phyloP scores from a whole-genome alignment of 371 early-diverging fungal species.

The Mortierella polycephala region DNA sequence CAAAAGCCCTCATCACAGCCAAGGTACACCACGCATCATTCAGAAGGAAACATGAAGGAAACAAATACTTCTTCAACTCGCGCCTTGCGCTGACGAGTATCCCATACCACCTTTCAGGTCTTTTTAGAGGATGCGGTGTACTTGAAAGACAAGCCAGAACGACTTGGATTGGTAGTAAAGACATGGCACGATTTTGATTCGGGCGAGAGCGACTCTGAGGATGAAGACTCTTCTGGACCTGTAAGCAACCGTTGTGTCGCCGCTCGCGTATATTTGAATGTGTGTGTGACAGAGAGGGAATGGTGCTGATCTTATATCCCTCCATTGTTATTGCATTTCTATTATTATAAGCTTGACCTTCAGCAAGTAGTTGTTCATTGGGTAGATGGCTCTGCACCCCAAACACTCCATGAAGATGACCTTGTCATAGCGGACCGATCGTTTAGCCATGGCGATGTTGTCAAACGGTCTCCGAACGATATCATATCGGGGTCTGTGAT shows the following conservation, averaged over 20 bases:
- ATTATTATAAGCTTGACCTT: conserved; percentile 24
- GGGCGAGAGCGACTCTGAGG: conserved; percentile 50
- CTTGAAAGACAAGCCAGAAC: conserved; percentile 35
- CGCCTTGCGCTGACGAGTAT: neutral
- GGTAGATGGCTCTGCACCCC: conserved; percentile 48
- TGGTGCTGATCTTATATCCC: neutral
- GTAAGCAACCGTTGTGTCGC: conserved; percentile 17
- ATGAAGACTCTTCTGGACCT: conserved; percentile 44
- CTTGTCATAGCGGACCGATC: conserved; percentile 52
- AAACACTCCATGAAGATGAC: conserved; percentile 39
- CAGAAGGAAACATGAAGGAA: neutral
- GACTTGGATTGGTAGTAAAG: conserved; percentile 45
- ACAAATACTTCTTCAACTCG: neutral
- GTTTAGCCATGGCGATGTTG: conserved; percentile 55
- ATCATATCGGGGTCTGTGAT: conserved; percentile 52
- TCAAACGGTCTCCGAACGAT: conserved; percentile 51
- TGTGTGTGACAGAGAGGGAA: no score
- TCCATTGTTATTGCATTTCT: neutral
- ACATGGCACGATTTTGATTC: conserved; percentile 58
- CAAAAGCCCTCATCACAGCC: conserved; percentile 50
- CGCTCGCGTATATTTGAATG: neutral
- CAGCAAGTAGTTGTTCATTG: conserved; percentile 55
- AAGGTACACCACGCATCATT: conserved; percentile 13
- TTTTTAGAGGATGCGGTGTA: conserved; percentile 54
- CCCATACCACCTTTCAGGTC: conserved; percentile 23